phyloP scores from a whole-genome alignment of 1,284 basidiomycete species.

The Microbotryum violaceum region DNA sequence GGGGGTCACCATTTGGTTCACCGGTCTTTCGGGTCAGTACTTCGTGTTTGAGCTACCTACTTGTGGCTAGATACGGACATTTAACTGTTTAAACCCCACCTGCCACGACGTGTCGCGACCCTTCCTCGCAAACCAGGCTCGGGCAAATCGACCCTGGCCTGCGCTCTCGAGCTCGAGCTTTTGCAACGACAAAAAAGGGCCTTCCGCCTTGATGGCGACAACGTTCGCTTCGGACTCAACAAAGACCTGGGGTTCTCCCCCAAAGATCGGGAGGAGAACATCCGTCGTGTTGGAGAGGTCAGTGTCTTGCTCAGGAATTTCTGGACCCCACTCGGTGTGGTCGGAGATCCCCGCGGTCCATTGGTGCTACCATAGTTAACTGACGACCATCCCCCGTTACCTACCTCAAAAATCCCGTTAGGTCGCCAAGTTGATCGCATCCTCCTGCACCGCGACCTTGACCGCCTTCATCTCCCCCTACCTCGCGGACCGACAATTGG shows the following conservation, averaged over 20 bases:
- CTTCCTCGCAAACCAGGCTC: conserved; percentile 14
- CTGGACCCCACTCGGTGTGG: not conserved
- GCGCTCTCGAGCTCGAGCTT: conserved; percentile 92
- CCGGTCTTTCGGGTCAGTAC: conserved; percentile 73
- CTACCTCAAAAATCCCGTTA: too few species aligned
- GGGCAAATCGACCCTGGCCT: conserved; percentile 85
- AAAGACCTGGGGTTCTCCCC: conserved; percentile 97
- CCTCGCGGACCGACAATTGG: conserved; percentile 72
- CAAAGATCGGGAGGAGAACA: conserved; percentile 92
- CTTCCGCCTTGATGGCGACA: conserved; percentile 95
- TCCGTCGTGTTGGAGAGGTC: conserved; percentile 93
- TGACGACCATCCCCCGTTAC: too few species aligned
- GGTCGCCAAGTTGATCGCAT: conserved; percentile 91
- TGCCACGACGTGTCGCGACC: not conserved
- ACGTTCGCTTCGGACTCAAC: conserved; percentile 93
- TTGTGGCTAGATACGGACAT: not conserved
- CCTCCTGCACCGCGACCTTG: conserved; percentile 73
- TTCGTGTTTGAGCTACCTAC: too few species aligned
- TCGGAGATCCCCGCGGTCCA: not conserved
- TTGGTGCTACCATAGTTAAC: too few species aligned
- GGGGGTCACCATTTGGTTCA: conserved; percentile 88
- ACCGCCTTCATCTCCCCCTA: conserved; percentile 99
- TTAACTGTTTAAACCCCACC: not conserved
- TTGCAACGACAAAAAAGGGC: conserved; percentile 76
- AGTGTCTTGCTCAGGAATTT: conserved; percentile 12